Evolutionary conservation across 2,329 filamentous ascomycete genomes (phyloP).

Genomic region (Calycina marina): DNA sequence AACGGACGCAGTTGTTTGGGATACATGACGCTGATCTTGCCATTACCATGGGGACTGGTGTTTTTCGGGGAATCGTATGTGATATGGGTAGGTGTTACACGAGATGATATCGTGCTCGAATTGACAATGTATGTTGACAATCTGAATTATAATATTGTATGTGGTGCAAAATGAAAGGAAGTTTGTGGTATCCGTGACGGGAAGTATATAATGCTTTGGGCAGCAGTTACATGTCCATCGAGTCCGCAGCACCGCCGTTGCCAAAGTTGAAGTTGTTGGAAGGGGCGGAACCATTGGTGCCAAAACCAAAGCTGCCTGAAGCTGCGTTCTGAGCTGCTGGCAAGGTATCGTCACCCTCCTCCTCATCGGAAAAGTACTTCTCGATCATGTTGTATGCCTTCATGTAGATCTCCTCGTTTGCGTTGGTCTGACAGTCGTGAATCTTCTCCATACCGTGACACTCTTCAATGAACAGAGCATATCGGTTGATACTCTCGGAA

Average conservation of each 20-base stretch:
- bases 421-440: constrained; percentile 98
- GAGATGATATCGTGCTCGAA: neutral
- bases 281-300: constrained; percentile 63
- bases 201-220: neutral
- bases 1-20: constrained; percentile 15
- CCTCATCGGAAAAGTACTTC: constrained; percentile 99
- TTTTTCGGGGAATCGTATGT: constrained; percentile 9
- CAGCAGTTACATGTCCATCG: constrained; percentile 55
- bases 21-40: constrained; percentile 25
- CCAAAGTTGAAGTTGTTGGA: constrained; percentile 99
- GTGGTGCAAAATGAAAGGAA: constrained; percentile 9
- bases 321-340: constrained; percentile 45
- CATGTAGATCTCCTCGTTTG: constrained; percentile 99
- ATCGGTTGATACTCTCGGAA: constrained; percentile 78
- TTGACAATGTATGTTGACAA: constrained; percentile 9
- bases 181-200: constrained; percentile 3
- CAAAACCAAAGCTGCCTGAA: constrained; percentile 50
- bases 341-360: constrained; percentile 67
- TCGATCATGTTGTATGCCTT: constrained; percentile 99
- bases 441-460: constrained; percentile 99
- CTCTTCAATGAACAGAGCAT: constrained; percentile 96
- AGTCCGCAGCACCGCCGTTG: constrained; percentile 54
- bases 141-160: constrained; percentile 18
- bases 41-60: constrained; percentile 1
- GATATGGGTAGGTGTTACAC: neutral